These are phyloP conservation scores for Pseudocercospora cruenta DNA, from an alignment of 2,329 filamentous ascomycete genomes.

Conservation along the genomic window DNA sequence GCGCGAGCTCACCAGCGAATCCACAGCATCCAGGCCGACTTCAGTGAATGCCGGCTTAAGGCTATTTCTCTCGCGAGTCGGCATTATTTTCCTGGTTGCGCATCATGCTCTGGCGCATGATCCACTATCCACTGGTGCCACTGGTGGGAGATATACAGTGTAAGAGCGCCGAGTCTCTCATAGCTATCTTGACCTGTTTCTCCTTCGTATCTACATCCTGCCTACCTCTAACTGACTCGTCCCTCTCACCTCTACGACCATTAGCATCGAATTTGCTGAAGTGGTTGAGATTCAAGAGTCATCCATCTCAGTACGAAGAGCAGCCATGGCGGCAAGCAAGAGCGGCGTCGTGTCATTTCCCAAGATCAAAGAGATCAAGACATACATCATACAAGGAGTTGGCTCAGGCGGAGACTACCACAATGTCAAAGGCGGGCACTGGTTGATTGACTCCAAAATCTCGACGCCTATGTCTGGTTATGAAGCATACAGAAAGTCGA, in stretches of 20 bases:
- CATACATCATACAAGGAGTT: constrained; percentile 70
- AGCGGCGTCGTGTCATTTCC: constrained; percentile 63
- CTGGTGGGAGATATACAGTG: constrained; percentile 9
- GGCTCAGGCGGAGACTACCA: constrained; percentile 79
- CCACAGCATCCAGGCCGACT: constrained; percentile 12
- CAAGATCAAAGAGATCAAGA: constrained; percentile 74
- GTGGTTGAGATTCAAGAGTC: not conserved
- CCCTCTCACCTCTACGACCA: not conserved
- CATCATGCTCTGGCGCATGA: constrained; percentile 6
- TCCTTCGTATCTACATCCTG: not conserved
- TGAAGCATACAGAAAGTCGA: constrained; percentile 82
- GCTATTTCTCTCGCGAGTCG: constrained; percentile 9
- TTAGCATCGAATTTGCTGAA: not conserved
- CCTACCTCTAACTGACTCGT: not conserved
- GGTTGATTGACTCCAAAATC: constrained; percentile 90
- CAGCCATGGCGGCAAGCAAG: constrained; percentile 33
- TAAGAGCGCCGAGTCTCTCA: constrained; percentile 9
- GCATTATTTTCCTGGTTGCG: constrained; percentile 13
- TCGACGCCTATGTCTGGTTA: constrained; percentile 90
- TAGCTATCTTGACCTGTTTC: constrained; percentile 9
- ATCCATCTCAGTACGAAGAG: not conserved
- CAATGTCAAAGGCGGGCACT: constrained; percentile 75
- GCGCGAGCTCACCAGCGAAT: constrained; percentile 17
- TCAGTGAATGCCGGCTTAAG: constrained; percentile 1
- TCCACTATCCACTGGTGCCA: constrained; percentile 7